Conservation (phyloP, 305 asterid species). For the Euphrasia arctica region DNA sequence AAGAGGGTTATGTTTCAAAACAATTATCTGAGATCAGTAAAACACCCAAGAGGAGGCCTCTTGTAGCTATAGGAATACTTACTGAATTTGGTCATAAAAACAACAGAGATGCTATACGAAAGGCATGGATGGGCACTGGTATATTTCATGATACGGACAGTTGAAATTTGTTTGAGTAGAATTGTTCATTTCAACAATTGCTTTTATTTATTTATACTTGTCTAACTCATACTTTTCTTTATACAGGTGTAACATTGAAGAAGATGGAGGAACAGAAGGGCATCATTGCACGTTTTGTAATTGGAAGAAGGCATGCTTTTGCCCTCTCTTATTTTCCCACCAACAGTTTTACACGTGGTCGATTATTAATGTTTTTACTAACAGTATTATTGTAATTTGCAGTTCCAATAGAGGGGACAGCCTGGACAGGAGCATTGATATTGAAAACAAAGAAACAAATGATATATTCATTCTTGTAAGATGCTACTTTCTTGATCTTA, state of each 20-base stretch:
- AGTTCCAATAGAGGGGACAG: conserved; percentile 83
- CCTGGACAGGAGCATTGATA: conserved; percentile 86
- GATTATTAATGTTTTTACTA: conserved; percentile 10
- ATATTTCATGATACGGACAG: conserved; percentile 14
- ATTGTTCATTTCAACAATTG: conserved; percentile 9
- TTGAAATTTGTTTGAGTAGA: conserved; percentile 11
- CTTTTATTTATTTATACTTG: conserved; percentile 1
- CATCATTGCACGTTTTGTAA: conserved; percentile 69
- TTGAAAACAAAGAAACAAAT: conserved; percentile 64
- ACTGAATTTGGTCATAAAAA: conserved; percentile 70
- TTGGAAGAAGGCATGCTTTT: conserved; percentile 74
- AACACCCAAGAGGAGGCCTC: conserved; percentile 50
- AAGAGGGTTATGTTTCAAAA: conserved; percentile 80
- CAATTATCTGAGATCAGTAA: conserved; percentile 38
- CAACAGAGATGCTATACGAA: conserved; percentile 81
- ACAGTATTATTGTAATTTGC: conserved; percentile 37
- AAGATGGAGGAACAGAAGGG: conserved; percentile 68
- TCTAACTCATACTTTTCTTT: conserved; percentile 6
- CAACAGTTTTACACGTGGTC: conserved; percentile 2
- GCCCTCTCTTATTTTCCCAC: conserved; percentile 14
- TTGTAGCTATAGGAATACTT: conserved; percentile 70
- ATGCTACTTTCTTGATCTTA: conserved; percentile 25
- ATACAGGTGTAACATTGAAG: conserved; percentile 56
- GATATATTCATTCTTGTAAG: conserved; percentile 84
- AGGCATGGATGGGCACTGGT: conserved; percentile 95